A percentile compares a stretch with the other conserved stretches of the same genome.
Evolutionary conservation across 108 stramenopile genomes (phyloP).

Genomic region (Poteriospumella lacustris): DNA sequence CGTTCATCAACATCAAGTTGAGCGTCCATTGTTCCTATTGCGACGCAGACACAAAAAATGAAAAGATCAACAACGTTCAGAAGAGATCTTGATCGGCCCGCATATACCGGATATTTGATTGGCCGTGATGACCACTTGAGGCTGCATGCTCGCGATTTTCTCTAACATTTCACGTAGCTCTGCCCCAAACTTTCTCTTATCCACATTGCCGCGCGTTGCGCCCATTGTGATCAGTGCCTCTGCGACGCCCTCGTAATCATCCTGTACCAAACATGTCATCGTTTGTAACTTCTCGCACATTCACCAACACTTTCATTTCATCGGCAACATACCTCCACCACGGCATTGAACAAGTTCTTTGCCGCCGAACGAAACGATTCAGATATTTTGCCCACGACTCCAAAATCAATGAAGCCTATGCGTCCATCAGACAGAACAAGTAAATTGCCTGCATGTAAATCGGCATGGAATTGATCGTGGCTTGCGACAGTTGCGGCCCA

Average conservation of each 20-base stretch:
- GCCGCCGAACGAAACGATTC: neutral
- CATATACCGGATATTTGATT: neutral
- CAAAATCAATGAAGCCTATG: constrained; percentile 94
- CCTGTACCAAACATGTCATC: neutral
- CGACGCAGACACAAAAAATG: neutral
- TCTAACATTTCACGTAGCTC: constrained; percentile 77
- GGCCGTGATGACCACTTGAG: constrained; percentile 66
- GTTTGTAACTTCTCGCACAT: neutral
- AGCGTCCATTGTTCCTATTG: neutral
- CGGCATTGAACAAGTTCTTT: neutral
- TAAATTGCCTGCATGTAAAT: constrained; percentile 84
- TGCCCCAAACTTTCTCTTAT: constrained; percentile 67
- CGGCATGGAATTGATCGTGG: constrained; percentile 94
- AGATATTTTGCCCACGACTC: constrained; percentile 75
- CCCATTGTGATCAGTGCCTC: constrained; percentile 77
- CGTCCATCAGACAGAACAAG: constrained; percentile 73
- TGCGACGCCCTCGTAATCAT: constrained; percentile 64
- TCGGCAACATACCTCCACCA: neutral
- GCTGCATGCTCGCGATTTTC: constrained; percentile 62
- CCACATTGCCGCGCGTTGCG: constrained; percentile 76
- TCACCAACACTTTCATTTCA: neutral
- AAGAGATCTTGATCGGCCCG: neutral
- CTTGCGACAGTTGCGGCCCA: constrained; percentile 78
- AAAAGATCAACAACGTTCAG: neutral
- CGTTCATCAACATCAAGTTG: constrained; percentile 56